These are phyloP conservation scores for Psophocarpus tetragonolobus DNA, from an alignment of 306 rosid species.

Conservation along the genomic window DNA sequence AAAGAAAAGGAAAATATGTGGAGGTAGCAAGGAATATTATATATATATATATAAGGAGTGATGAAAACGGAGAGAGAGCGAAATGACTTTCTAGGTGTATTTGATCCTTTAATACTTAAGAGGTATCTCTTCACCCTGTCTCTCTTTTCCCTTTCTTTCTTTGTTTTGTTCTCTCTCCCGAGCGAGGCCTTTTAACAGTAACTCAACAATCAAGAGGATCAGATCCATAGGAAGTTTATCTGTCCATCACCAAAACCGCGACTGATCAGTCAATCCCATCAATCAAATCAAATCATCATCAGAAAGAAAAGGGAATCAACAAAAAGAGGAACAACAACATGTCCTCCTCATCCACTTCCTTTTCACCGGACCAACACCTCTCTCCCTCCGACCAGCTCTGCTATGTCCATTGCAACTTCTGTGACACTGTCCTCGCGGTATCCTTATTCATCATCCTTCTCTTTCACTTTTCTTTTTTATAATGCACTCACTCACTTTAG, in stretches of 20 bases:
- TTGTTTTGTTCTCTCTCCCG: not conserved
- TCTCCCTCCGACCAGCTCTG: constrained; percentile 94
- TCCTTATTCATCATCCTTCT: not conserved
- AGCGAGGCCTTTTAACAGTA: constrained; percentile 21
- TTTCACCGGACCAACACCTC: constrained; percentile 77
- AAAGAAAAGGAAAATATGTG: not conserved
- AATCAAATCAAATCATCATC: constrained; percentile 58
- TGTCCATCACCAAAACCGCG: constrained; percentile 47
- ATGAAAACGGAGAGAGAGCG: not conserved
- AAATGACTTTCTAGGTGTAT: constrained; percentile 12
- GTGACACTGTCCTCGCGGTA: constrained; percentile 96
- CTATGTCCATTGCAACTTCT: constrained; percentile 93
- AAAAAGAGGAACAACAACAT: constrained; percentile 46
- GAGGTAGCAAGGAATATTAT: not conserved
- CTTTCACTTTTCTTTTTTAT: not conserved
- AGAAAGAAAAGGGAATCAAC: constrained; percentile 31
- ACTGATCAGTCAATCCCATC: constrained; percentile 88
- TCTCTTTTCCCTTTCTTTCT: not conserved
- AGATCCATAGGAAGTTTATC: constrained; percentile 52
- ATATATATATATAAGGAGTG: not conserved
- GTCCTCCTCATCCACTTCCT: constrained; percentile 74
- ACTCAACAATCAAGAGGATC: constrained; percentile 49
- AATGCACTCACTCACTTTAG: not conserved
- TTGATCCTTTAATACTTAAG: constrained; percentile 28
- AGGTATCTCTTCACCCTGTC: constrained; percentile 7